A percentile compares a stretch with the other conserved stretches of the same genome.
phyloP scores from a whole-genome alignment of 306 rosid genomes.

The Pueraria montana region DNA sequence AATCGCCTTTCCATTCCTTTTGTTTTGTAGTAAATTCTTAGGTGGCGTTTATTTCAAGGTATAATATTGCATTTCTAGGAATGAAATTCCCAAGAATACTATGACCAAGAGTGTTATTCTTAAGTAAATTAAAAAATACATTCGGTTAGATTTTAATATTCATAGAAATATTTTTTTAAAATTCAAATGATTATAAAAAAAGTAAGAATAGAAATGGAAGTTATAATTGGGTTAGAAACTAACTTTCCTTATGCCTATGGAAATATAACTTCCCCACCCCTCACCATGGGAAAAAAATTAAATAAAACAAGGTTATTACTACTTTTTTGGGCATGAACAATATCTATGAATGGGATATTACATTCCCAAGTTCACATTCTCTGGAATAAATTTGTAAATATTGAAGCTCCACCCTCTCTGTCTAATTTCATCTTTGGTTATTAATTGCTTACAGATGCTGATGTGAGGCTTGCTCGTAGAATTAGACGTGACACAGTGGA shows the following conservation, averaged over 20 bases:
- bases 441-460: conserved; percentile 80
- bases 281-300: not conserved
- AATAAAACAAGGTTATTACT: not conserved
- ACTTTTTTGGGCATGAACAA: not conserved
- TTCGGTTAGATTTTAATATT: not conserved
- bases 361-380: not conserved
- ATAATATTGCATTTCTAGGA: too few relatives aligned
- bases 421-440: conserved; percentile 35
- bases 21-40: too few relatives aligned
- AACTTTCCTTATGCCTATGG: not conserved
- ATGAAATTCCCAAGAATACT: too few relatives aligned
- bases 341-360: not conserved
- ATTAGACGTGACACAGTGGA: conserved; percentile 97
- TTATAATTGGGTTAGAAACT: not conserved
- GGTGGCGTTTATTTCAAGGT: too few relatives aligned
- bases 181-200: not conserved
- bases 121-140: not conserved
- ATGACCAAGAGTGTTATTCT: too few relatives aligned
- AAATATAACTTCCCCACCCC: not conserved
- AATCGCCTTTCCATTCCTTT: conserved; percentile 5
- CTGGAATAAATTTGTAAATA: not conserved
- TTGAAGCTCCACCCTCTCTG: conserved; percentile 14
- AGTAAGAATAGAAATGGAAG: not conserved
- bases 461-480: conserved; percentile 99
- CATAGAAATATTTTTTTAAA: not conserved